Evolutionary conservation across 2,329 filamentous ascomycete genomes (phyloP).

Genomic region (Aureobasidium sp.): DNA sequence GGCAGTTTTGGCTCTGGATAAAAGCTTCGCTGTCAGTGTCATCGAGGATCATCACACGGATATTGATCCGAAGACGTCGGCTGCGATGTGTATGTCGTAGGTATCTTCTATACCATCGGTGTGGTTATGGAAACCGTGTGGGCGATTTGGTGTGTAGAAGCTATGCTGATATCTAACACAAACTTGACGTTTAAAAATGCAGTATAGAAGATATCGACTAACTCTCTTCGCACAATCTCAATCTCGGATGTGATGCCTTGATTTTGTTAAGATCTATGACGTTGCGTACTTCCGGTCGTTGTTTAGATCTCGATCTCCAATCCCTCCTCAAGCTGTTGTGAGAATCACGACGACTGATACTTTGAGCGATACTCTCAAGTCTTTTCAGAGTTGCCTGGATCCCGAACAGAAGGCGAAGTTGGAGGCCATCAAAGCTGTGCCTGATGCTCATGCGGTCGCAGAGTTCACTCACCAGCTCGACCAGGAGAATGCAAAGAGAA

Average conservation of each 20-base stretch:
- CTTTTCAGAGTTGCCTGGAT: neutral
- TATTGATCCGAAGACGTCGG: constrained; percentile 22
- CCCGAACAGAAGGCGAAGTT: neutral
- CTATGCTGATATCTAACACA: constrained; percentile 18
- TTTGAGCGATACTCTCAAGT: neutral
- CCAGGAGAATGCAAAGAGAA: neutral
- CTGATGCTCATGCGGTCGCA: neutral
- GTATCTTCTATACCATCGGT: neutral
- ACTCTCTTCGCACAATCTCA: constrained; percentile 48
- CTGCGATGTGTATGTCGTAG: constrained; percentile 20
- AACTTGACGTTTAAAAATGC: constrained; percentile 18
- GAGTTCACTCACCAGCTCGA: neutral
- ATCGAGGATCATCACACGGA: constrained; percentile 20
- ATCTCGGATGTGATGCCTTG: constrained; percentile 41
- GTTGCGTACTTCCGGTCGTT: too few species aligned
- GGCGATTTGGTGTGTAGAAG: constrained; percentile 10
- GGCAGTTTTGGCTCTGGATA: constrained; percentile 16
- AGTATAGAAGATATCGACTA: constrained; percentile 37
- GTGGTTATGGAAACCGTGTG: neutral
- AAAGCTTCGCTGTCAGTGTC: constrained; percentile 11
- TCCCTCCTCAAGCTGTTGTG: neutral
- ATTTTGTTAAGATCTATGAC: too few species aligned
- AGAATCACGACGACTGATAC: neutral
- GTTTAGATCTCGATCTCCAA: neutral
- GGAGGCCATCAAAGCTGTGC: neutral